Conservation (phyloP, 2,329 filamentous ascomycete species). For the Ophiostoma piceae region DNA sequence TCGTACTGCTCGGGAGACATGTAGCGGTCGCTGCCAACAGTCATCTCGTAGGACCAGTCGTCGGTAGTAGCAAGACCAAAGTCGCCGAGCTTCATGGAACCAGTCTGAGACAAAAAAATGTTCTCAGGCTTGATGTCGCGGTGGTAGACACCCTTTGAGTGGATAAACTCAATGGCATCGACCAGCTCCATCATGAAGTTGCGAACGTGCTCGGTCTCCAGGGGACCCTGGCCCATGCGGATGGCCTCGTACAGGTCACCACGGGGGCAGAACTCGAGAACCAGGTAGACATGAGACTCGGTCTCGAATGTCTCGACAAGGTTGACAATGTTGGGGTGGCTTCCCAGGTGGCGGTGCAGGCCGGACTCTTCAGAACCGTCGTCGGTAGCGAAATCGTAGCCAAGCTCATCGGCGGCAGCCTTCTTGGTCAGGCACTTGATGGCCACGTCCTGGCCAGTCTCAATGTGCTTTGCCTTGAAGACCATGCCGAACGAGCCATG, state of each 20-base stretch:
- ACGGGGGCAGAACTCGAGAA: conserved; percentile 90
- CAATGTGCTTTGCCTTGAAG: conserved; percentile 78
- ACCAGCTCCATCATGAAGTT: conserved; percentile 96
- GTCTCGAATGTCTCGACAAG: conserved; percentile 89
- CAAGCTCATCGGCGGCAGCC: conserved; percentile 54
- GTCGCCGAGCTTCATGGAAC: conserved; percentile 92
- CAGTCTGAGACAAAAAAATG: conserved; percentile 84
- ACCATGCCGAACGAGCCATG: conserved; percentile 99
- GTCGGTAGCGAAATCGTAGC: conserved; percentile 66
- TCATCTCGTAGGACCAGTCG: conserved; percentile 84
- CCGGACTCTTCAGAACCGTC: conserved; percentile 76
- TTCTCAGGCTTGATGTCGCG: conserved; percentile 99
- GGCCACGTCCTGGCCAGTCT: conserved; percentile 74
- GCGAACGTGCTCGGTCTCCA: conserved; percentile 94
- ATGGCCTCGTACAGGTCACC: conserved; percentile 98
- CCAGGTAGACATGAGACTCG: conserved; percentile 80
- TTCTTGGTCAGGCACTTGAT: conserved; percentile 95
- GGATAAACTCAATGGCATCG: conserved; percentile 82
- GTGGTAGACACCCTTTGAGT: conserved; percentile 86
- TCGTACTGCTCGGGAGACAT: conserved; percentile 99
- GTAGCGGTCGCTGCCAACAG: conserved; percentile 95
- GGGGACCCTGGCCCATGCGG: conserved; percentile 75
- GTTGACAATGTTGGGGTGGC: conserved; percentile 90
- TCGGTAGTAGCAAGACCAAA: conserved; percentile 90
- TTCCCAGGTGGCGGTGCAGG: conserved; percentile 72